Evolutionary conservation across 306 rosid species (phyloP), one percentile per base, ranked within the genome.

Genomic region (Vicia villosa): DNA sequence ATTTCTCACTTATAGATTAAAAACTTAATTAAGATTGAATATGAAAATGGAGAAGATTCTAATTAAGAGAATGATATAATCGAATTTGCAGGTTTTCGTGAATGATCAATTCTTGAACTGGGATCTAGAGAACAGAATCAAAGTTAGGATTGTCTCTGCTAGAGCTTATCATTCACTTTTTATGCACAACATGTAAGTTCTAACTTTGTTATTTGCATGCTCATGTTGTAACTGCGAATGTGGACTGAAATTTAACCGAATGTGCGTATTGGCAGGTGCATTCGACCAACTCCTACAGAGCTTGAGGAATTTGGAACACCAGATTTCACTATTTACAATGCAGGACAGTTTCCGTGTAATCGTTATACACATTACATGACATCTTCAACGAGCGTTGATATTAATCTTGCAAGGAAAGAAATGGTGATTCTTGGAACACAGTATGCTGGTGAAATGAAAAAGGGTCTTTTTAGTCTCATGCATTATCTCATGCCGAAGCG

Each of bases 381-480:
- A 36, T 92, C 98, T 41, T 92, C 98, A 1, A 92, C 98, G 8
- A 92, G 96, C 76, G 40, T 92, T 59, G 98, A 89, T 60, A 66
- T 92, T 65, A 89, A 83, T 69, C 98, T 92, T 68, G 77, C 86
- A 51, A 87, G 96, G 79, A 86, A 84, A 69, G 98, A 92, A 83
- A 92, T 92, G 98, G 95, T 89, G 40, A 92, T 92, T 74, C 91
- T 92, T 36, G 98, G 98, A 32, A 92, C 98, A 5, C 98, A 92
- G 24, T 92, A 92, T 59, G 98, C 98, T 19, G 98, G 98, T 55
- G 98, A 92, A 82, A 92, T 89, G 98, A 92, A 92, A 82, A 92
- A 92, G 66, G 98, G 98, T 40, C 87, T 92, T 19, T 92, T 92
- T 71, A 69, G 95, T 68, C 80, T 92, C 30, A 92, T 89, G 98